Evolutionary conservation across 495 filamentous ascomycete genomes (phyloP), one percentile per base, ranked within the genome.

Genomic region (Thermothielavioides terrestris): DNA sequence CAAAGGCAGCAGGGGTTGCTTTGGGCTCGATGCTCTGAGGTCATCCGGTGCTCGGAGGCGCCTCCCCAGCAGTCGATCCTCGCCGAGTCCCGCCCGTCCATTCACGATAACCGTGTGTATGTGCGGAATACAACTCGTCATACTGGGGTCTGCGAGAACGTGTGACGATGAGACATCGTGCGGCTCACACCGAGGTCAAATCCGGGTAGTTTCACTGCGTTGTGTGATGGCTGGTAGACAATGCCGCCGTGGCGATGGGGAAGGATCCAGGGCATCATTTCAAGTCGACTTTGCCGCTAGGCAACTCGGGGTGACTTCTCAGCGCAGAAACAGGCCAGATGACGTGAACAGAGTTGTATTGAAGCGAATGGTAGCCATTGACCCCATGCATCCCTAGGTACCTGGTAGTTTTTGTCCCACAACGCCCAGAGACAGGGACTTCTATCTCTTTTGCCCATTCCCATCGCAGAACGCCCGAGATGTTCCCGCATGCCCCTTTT

Each of bases 381-480:
- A 39, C 36, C 44, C 35, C 35, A 48, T 30, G 22, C n/a, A 14
- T 34, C 23, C 39, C 39, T 6, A 34, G 37, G 27, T 40, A n/a
- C n/a, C n/a, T n/a, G n/a, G n/a, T n/a, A n/a, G n/a, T 39, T 42
- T 35, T 46, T 21, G 15, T 47, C 45, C 45, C 31, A 17, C 6
- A 47, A 54, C 51, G 51, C 51, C 51, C 20, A 53, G 44, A 49
- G 51, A 54, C 22, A 30, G 25, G 25, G 25, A 42, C 37, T 21
- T 53, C 43, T 48, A 41, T 49, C 43, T 47, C 34, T 32, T 46
- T 15, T 39, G 22, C 41, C 26, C 36, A 42, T 46, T 11, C 15
- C 30, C 7, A 42, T 11, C 27, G 14, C 18, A 27, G 25, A 52
- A 54, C 44, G 44, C 51, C 51, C 17, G 23, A 30, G 14, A 43